Evolutionary conservation across 495 filamentous ascomycete species (phyloP).

Genomic region (Penicillium coprophilum): DNA sequence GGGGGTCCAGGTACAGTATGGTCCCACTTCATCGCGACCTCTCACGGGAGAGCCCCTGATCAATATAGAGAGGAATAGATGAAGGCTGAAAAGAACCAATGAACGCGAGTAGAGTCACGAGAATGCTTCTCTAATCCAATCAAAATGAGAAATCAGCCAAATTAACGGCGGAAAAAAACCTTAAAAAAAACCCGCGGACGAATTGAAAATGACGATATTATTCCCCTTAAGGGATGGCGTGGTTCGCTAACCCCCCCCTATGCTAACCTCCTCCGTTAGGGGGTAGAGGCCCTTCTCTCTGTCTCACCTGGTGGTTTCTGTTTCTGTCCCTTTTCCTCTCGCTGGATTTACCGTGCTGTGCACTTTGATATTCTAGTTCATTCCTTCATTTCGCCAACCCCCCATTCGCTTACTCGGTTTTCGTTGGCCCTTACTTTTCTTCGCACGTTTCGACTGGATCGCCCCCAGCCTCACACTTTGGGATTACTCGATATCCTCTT

Average conservation of each 20-base stretch:
- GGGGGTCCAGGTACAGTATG: constrained; percentile 1
- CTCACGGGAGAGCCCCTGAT: background rate
- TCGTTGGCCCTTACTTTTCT: background rate
- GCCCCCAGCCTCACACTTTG: constrained; percentile 6
- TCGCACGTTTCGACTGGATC: constrained; percentile 9
- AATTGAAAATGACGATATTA: constrained; percentile 19
- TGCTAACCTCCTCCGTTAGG: constrained; percentile 16
- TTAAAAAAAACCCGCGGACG: background rate
- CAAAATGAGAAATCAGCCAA: background rate
- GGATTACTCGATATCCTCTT: constrained; percentile 3
- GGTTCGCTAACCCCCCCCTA: constrained; percentile 5
- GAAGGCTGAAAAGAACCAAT: background rate
- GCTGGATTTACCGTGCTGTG: constrained; percentile 22
- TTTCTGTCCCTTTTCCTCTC: constrained; percentile 15
- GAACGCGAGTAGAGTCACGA: background rate
- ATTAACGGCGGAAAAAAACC: background rate
- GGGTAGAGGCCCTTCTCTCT: constrained; percentile 14
- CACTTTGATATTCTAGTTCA: constrained; percentile 19
- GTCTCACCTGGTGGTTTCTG: constrained; percentile 19
- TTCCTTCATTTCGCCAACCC: constrained; percentile 14
- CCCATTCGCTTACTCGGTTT: constrained; percentile 14
- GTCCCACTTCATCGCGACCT: background rate
- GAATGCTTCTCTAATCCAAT: background rate
- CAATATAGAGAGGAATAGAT: background rate
- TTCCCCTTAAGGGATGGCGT: constrained; percentile 17